phyloP scores from a whole-genome alignment of 352 stramenopile genomes.

The Pythium biforme region DNA sequence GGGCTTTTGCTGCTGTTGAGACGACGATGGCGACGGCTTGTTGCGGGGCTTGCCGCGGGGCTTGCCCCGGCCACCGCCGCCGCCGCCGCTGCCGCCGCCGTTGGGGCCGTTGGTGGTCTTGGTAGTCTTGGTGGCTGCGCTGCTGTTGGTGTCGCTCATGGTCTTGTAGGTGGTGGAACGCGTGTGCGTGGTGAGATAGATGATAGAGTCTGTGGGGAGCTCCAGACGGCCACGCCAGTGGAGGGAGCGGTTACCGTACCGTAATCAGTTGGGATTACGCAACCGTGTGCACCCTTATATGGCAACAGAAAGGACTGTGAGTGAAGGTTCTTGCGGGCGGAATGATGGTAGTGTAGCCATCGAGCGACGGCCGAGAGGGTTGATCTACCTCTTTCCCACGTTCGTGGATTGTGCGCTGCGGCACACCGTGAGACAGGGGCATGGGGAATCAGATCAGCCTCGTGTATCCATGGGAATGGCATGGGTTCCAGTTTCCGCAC shows the following conservation, averaged over 20 bases:
- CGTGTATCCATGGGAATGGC: too few species aligned
- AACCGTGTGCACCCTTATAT: neutral
- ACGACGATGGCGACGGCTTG: slow-evolving; percentile 9
- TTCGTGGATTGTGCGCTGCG: too few species aligned
- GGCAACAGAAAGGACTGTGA: slow-evolving; percentile 16
- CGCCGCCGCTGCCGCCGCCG: neutral
- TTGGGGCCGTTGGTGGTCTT: slow-evolving; percentile 1
- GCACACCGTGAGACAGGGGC: too few species aligned
- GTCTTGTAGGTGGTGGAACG: neutral
- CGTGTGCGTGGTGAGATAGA: neutral
- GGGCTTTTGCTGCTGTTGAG: neutral
- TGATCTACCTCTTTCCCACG: too few species aligned
- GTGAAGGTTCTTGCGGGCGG: slow-evolving; percentile 15
- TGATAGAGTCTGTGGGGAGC: slow-evolving; percentile 9
- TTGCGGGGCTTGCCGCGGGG: slow-evolving; percentile 19
- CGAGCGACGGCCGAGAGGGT: neutral
- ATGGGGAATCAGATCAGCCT: too few species aligned
- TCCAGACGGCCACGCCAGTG: neutral
- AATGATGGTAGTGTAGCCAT: slow-evolving; percentile 29
- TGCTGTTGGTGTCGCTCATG: slow-evolving; percentile 26
- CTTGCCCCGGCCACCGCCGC: slow-evolving; percentile 3
- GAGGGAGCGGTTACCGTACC: slow-evolving; percentile 11
- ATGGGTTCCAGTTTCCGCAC: too few species aligned
- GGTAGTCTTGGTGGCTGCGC: slow-evolving; percentile 1
- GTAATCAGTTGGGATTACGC: slow-evolving; percentile 16